Base-by-base conservation (phyloP, 2,329 filamentous ascomycete species). In the Alternaria arborescens region DNA sequence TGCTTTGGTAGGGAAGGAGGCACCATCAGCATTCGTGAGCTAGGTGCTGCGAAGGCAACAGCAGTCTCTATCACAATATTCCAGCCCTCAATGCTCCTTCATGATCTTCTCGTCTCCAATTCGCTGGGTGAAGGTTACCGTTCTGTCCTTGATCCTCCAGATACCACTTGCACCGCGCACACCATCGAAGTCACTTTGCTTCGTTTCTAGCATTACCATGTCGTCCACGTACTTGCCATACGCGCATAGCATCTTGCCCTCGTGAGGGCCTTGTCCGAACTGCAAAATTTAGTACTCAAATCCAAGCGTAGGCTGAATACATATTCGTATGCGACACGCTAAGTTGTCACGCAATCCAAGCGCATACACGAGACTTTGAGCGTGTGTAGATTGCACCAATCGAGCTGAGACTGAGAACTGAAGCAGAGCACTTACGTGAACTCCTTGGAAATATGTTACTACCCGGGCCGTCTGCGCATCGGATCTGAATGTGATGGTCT, bases 211-310 rank as follows among this genome's bases (percentile, higher is more conserved):
- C 28, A 74, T 63, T 1, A 79, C 67, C 8, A 82, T 61, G 38
- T 75, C 69, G 60, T 82, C 81, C 4, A 74, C 64, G 56, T 82
- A 82, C 55, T 69, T 78, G 10, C 80, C 80, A 58, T 79, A 82
- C 16, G 80, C 80, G 26, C 77, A 79, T 2, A 81, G 71, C 40
- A 77, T 70, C 61, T 79, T 73, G 3, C 79, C 80, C 42, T 75
- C 70, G 67, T 81, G 81, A 26, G 77, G 77, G 0, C 79, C 80
- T 62, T 79, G 73, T 1, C 80, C 81, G 40, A 82, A 80, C 58
- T 60, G 22, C n/a, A 28, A n/a, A 22, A 28, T 14, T 52, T n/a
- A 52, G 47, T 44, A 46, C 20, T 38, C 14, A 3, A 50, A 5
- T 12, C 11, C 20, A 24, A 22, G 5, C 1, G 2, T 34, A 6